Percentiles rank a stretch among this genome's conserved stretches.
phyloP scores from a whole-genome alignment of 2,329 filamentous ascomycete genomes.

The Laburnicola sp. region DNA sequence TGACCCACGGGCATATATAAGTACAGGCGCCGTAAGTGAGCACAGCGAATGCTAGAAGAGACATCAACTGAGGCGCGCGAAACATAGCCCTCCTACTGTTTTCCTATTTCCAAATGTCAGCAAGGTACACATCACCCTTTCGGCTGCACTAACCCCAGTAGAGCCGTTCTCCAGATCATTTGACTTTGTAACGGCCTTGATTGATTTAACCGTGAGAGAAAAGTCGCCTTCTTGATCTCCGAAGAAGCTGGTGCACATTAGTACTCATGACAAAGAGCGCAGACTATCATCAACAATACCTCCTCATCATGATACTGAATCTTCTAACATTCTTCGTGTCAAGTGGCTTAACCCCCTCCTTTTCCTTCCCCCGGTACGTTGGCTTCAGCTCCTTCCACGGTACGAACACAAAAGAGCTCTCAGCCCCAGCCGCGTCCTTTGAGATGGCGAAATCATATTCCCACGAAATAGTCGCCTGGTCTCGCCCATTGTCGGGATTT shows the following conservation, averaged over 20 bases:
- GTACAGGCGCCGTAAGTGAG: slow-evolving; percentile 3
- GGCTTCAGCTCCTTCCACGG: slow-evolving; percentile 68
- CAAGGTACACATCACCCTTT: neutral
- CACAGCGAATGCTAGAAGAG: neutral
- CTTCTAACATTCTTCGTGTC: slow-evolving; percentile 64
- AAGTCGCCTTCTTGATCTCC: slow-evolving; percentile 73
- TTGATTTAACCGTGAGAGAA: slow-evolving; percentile 58
- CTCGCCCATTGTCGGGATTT: slow-evolving; percentile 64
- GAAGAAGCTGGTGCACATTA: slow-evolving; percentile 65
- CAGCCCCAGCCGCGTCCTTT: slow-evolving; percentile 12
- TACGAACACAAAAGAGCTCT: slow-evolving; percentile 54
- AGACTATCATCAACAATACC: slow-evolving; percentile 54
- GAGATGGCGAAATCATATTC: slow-evolving; percentile 66
- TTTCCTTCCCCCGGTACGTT: slow-evolving; percentile 72
- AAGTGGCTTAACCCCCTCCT: slow-evolving; percentile 62
- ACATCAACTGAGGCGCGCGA: neutral
- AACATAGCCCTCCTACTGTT: neutral
- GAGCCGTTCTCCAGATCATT: slow-evolving; percentile 33
- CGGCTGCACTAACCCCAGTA: neutral
- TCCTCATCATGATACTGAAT: slow-evolving; percentile 78
- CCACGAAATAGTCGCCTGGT: slow-evolving; percentile 72
- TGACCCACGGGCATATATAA: slow-evolving; percentile 1
- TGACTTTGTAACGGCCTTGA: slow-evolving; percentile 51
- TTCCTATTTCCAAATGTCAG: slow-evolving; percentile 1
- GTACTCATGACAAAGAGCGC: neutral